Conservation (phyloP, 805 yeast genomes). For the Brettanomyces naardenensis region DNA sequence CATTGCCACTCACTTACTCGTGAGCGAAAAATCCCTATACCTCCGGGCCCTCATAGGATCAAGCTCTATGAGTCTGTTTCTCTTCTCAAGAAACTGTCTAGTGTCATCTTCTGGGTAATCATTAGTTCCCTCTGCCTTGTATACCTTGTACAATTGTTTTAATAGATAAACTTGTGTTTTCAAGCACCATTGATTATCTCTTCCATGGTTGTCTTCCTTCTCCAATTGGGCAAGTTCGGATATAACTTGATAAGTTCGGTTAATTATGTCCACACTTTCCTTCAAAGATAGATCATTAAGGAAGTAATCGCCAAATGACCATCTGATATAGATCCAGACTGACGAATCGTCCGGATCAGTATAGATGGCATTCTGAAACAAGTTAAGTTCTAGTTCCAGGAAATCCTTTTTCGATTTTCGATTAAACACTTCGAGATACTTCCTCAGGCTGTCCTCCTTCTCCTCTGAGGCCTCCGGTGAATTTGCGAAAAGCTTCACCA, state of each 20-base stretch:
- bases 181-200: constrained; percentile 70
- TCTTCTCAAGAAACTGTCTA: constrained; percentile 23
- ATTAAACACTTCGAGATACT: constrained; percentile 13
- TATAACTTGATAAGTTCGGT: constrained; percentile 39
- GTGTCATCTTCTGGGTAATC: neutral
- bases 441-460: constrained; percentile 3
- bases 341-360: constrained; percentile 94
- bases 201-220: constrained; percentile 47
- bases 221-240: constrained; percentile 67
- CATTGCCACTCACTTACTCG: neutral
- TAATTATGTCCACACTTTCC: constrained; percentile 32
- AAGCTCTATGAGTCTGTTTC: constrained; percentile 37
- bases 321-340: constrained; percentile 80
- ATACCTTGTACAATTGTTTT: constrained; percentile 23
- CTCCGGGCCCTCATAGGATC: constrained; percentile 64
- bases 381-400: constrained; percentile 50
- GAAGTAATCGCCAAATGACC: constrained; percentile 53
- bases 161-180: constrained; percentile 44
- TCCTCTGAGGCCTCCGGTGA: constrained; percentile 6
- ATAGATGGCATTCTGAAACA: constrained; percentile 75
- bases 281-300: constrained; percentile 25
- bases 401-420: constrained; percentile 19
- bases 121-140: constrained; percentile 10
- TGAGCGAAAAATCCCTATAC: constrained; percentile 33
- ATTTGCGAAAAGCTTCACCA: constrained; percentile 41